A percentile compares a stretch with the other conserved stretches of the same genome.
Evolutionary conservation across 176 grass and related monocot genomes (phyloP).

Genomic region (Carex myosuroides): DNA sequence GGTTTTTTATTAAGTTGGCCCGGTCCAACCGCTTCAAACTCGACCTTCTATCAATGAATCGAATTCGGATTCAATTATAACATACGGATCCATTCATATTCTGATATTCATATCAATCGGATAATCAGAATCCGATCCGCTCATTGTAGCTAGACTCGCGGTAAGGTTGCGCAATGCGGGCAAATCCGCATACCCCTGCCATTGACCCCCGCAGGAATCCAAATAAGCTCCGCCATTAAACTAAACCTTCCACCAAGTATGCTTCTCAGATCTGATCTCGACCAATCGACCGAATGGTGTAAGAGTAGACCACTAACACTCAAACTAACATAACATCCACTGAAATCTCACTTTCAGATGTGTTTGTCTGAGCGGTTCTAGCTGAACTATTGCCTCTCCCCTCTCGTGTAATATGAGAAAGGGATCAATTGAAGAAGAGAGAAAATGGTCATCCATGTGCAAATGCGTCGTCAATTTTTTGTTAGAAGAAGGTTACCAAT

Average conservation of each 20-base stretch:
- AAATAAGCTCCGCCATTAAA: background rate
- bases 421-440: slow-evolving; percentile 37
- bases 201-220: background rate
- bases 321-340: background rate
- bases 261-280: slow-evolving; percentile 4
- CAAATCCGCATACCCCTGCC: background rate
- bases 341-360: background rate
- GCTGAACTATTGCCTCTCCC: background rate
- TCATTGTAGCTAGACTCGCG: no score
- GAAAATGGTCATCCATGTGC: slow-evolving; percentile 84
- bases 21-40: background rate
- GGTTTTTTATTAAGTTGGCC: no score
- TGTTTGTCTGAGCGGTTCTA: background rate
- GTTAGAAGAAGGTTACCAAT: slow-evolving; percentile 83
- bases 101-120: no score
- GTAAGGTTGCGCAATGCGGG: no score
- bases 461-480: slow-evolving; percentile 98
- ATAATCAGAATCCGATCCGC: no score
- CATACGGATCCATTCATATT: no score
- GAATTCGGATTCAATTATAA: no score
- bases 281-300: background rate
- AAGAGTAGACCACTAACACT: background rate
- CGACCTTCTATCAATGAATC: background rate
- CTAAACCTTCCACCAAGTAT: background rate
- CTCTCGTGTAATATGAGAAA: slow-evolving; percentile 10